Base-by-base conservation (phyloP, 257 asterid genomes). In the Nicotiana tabacum region DNA sequence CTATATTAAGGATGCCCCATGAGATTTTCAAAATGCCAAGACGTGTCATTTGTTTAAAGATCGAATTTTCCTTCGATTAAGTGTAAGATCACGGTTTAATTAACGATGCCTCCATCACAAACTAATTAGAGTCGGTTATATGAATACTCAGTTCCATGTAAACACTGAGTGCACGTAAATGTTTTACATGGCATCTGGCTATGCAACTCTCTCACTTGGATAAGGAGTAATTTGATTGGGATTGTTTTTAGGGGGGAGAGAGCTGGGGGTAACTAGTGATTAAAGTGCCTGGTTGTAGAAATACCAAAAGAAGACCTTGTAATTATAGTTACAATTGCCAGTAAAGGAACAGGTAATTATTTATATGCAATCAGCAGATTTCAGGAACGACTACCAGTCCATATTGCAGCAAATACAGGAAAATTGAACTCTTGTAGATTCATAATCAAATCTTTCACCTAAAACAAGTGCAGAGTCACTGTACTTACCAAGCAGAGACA, bases 1-100 rank as follows among this genome's bases (percentile, higher is more conserved):
- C 83, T 81, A 81, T 81, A 48, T 81, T 81, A 66, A 66, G 78
- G 24, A 74, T 67, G 64, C 70, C 39, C 48, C 24, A 48, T 64
- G 33, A 48, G 62, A 74, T 60, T 70, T 43, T 55, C 21, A 66
- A 39, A 29, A 66, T 48, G 9, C 4, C 27, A 56, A 67, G 39
- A 67, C 33, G 66, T 29, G 35, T 57, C 68, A 69, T 66, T 82
- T 66, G 72, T 66, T 13, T 43, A 66, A n/a, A 29, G 11, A 30
- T 66, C 8, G 6, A 66, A 30, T 66, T 66, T 10, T 30, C 43
- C 18, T 17, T 18, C 64, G 3, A 18, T 16, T 61, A 61, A 21
- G 66, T 21, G 15, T 0, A 11, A 12, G 48, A 39, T 39, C 2
- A 39, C 10, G 9, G 5, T 37, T 68, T 37, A 68, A 37, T 10